These are phyloP conservation scores for Lentinula sp. DNA, from an alignment of 768 basidiomycete genomes.

Conservation along the genomic window DNA sequence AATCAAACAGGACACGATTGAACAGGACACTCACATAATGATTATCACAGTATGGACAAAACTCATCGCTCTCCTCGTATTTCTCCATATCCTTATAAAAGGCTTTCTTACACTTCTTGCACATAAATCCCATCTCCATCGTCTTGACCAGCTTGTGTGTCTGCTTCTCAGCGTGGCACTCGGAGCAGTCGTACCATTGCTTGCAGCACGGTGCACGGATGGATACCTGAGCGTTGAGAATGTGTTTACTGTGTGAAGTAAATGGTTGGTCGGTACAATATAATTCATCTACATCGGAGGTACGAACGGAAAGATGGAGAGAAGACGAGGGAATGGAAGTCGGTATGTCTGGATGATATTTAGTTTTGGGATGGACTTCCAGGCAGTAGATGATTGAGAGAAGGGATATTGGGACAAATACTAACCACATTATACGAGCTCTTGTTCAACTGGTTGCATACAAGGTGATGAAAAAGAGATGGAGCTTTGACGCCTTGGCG, in stretches of 20 bases:
- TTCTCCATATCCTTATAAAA: constrained; percentile 91
- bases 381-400: not conserved
- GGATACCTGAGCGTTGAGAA: constrained; percentile 93
- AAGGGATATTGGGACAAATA: not conserved
- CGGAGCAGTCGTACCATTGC: constrained; percentile 94
- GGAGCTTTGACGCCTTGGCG: not conserved
- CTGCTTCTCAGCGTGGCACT: constrained; percentile 87
- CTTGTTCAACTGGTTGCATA: no score
- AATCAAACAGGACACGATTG: not conserved
- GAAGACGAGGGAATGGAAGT: no score
- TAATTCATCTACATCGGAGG: not conserved
- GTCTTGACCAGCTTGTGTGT: constrained; percentile 70
- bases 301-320: not conserved
- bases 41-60: constrained; percentile 97
- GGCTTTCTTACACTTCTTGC: constrained; percentile 92
- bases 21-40: constrained; percentile 67
- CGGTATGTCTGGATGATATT: no score
- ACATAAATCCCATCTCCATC: constrained; percentile 77
- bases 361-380: not conserved
- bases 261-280: constrained; percentile 1
- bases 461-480: not conserved
- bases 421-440: not conserved
- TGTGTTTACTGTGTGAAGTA: constrained; percentile 68
- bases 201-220: constrained; percentile 97
- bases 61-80: constrained; percentile 97